These are phyloP conservation scores for Fusarium keratoplasticum DNA, from an alignment of 2,329 filamentous ascomycete species.

Conservation along the genomic window DNA sequence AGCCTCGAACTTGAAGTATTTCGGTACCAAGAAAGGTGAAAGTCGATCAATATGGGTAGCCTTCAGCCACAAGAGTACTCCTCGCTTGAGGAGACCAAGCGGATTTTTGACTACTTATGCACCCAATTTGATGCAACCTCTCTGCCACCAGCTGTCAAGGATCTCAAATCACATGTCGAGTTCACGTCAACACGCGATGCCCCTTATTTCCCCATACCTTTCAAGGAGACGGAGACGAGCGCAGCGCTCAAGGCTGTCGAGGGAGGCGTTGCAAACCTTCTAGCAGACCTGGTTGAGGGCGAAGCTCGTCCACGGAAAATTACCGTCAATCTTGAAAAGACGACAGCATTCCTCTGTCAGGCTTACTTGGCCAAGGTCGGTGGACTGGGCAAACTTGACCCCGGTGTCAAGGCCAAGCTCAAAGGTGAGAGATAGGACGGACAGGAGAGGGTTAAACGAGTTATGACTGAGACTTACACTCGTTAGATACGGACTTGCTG, in stretches of 20 bases:
- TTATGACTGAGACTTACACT: not conserved
- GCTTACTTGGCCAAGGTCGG: slow-evolving; percentile 52
- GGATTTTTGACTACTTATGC: slow-evolving; percentile 36
- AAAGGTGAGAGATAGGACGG: slow-evolving; percentile 40
- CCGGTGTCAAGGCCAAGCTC: slow-evolving; percentile 46
- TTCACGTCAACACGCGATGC: slow-evolving; percentile 51
- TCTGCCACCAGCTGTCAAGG: slow-evolving; percentile 45
- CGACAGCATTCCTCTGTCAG: slow-evolving; percentile 56
- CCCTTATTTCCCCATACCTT: slow-evolving; percentile 60
- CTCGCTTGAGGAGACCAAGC: slow-evolving; percentile 32
- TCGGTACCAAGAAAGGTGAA: not conserved
- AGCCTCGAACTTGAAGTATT: not conserved
- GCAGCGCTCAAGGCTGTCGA: slow-evolving; percentile 60
- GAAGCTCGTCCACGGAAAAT: slow-evolving; percentile 33
- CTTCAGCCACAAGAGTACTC: slow-evolving; percentile 31
- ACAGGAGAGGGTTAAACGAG: not conserved
- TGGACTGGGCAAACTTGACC: slow-evolving; percentile 53
- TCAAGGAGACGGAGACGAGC: slow-evolving; percentile 59
- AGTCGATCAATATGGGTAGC: slow-evolving; percentile 25
- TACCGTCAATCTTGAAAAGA: slow-evolving; percentile 52
- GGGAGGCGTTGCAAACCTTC: slow-evolving; percentile 47
- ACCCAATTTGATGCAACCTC: slow-evolving; percentile 44
- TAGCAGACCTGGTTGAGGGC: slow-evolving; percentile 45
- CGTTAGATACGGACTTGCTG: slow-evolving; percentile 76
- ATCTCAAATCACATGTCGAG: slow-evolving; percentile 40